These are phyloP conservation scores for Ogataea trehalophila DNA, from an alignment of 805 yeast species.

Conservation along the genomic window DNA sequence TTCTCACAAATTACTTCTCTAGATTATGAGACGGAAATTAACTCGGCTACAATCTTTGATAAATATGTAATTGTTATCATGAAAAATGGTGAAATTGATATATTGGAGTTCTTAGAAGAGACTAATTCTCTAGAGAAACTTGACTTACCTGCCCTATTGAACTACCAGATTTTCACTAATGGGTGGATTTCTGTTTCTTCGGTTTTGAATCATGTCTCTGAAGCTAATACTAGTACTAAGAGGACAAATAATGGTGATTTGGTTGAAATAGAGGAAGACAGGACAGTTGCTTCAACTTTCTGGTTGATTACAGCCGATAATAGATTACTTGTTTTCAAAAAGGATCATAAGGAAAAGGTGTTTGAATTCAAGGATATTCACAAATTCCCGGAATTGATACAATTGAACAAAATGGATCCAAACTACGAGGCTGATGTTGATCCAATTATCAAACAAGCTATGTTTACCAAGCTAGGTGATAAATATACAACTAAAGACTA, in stretches of 20 bases:
- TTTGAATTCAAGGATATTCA: slow-evolving; percentile 47
- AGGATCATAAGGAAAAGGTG: slow-evolving; percentile 49
- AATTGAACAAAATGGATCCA: slow-evolving; percentile 44
- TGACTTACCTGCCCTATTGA: slow-evolving; percentile 31
- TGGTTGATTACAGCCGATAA: slow-evolving; percentile 75
- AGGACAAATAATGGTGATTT: slow-evolving; percentile 22
- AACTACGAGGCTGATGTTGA: slow-evolving; percentile 53
- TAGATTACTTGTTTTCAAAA: slow-evolving; percentile 58
- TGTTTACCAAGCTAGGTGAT: slow-evolving; percentile 64
- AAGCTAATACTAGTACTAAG: slow-evolving; percentile 19
- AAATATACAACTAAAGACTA: slow-evolving; percentile 49
- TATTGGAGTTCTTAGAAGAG: slow-evolving; percentile 37
- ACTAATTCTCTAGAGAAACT: slow-evolving; percentile 21
- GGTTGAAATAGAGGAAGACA: slow-evolving; percentile 18
- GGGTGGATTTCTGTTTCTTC: slow-evolving; percentile 57
- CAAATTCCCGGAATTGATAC: slow-evolving; percentile 39
- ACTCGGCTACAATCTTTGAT: slow-evolving; percentile 58
- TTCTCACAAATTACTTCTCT: slow-evolving; percentile 51
- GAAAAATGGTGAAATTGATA: slow-evolving; percentile 65
- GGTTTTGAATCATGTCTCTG: slow-evolving; percentile 39
- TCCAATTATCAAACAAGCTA: slow-evolving; percentile 67
- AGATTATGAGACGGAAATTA: slow-evolving; percentile 54
- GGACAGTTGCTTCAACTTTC: slow-evolving; percentile 40
- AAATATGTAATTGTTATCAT: slow-evolving; percentile 60
- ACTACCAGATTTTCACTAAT: slow-evolving; percentile 51